phyloP scores from a whole-genome alignment of 2,329 filamentous ascomycete species.

The Claviceps capensis region DNA sequence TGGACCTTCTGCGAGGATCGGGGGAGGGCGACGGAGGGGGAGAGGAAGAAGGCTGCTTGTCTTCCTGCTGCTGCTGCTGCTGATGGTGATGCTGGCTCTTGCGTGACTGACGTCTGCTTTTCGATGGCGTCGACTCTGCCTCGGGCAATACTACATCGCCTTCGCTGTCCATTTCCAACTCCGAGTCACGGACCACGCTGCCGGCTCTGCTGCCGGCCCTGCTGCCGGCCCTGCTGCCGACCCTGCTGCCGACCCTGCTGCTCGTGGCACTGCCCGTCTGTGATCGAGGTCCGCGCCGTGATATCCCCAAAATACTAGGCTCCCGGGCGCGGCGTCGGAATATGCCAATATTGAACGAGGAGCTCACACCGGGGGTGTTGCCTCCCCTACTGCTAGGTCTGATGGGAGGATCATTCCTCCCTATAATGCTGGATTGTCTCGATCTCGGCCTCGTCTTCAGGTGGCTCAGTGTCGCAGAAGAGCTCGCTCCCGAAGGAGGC shows the following conservation, averaged over 20 bases:
- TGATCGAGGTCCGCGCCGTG: constrained; percentile 25
- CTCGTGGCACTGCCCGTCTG: constrained; percentile 12
- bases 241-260: constrained; percentile 9
- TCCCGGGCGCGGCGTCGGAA: constrained; percentile 45
- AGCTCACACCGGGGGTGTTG: constrained; percentile 33
- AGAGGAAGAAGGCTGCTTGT: constrained; percentile 9
- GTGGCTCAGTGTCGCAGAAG: constrained; percentile 31
- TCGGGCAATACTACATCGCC: constrained; percentile 41
- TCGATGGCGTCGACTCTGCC: constrained; percentile 54
- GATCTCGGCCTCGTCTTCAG: constrained; percentile 28
- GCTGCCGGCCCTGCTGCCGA: constrained; percentile 11
- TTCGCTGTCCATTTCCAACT: constrained; percentile 24
- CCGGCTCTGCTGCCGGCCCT: constrained; percentile 10
- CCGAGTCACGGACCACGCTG: constrained; percentile 18
- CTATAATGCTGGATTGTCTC: constrained; percentile 36
- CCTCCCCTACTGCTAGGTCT: constrained; percentile 37
- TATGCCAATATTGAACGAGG: constrained; percentile 39
- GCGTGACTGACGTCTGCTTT: constrained; percentile 26
- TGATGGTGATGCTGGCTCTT: constrained; percentile 13
- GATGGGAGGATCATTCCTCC: constrained; percentile 37
- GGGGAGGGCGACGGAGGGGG: background rate
- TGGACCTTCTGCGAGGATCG: constrained; percentile 14
- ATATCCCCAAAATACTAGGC: constrained; percentile 46
- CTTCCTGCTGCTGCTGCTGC: constrained; percentile 5
- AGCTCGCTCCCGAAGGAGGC: constrained; percentile 28